A percentile compares a stretch with the other conserved stretches of the same genome.
Conservation (phyloP, 2,329 filamentous ascomycete species). For the Ceratocystis smalleyi region DNA sequence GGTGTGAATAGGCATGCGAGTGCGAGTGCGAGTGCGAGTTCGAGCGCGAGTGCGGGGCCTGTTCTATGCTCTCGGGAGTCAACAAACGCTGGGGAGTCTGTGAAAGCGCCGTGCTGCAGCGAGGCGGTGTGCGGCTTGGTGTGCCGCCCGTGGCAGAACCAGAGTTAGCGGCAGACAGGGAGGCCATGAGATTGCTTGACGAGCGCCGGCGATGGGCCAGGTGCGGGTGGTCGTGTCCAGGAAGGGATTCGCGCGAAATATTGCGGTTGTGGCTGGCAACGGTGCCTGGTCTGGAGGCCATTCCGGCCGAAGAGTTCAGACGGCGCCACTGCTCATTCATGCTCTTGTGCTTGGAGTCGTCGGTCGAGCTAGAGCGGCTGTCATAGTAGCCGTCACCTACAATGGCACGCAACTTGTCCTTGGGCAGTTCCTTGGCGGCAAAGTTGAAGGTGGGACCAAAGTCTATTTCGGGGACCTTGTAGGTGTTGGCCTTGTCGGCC, state of each 20-base stretch:
- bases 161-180: neutral
- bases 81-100: conserved; percentile 10
- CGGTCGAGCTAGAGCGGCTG: neutral
- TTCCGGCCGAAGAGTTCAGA: conserved; percentile 7
- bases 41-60: neutral
- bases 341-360: conserved; percentile 3
- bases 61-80: conserved; percentile 13
- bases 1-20: neutral
- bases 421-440: conserved; percentile 19
- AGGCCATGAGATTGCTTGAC: conserved; percentile 3
- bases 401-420: conserved; percentile 13
- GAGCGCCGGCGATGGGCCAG: neutral
- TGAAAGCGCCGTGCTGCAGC: neutral
- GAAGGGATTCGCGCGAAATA: conserved; percentile 10
- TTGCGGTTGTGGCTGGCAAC: conserved; percentile 13
- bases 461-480: conserved; percentile 58
- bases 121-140: conserved; percentile 7
- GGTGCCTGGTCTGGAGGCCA: conserved; percentile 6
- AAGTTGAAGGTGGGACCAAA: conserved; percentile 76
- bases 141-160: neutral
- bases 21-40: neutral
- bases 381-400: conserved; percentile 1
- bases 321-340: conserved; percentile 17
- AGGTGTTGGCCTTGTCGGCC: conserved; percentile 21
- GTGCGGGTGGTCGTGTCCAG: neutral